phyloP scores from a whole-genome alignment of 345 rosid genomes.

The Mangifera indica region DNA sequence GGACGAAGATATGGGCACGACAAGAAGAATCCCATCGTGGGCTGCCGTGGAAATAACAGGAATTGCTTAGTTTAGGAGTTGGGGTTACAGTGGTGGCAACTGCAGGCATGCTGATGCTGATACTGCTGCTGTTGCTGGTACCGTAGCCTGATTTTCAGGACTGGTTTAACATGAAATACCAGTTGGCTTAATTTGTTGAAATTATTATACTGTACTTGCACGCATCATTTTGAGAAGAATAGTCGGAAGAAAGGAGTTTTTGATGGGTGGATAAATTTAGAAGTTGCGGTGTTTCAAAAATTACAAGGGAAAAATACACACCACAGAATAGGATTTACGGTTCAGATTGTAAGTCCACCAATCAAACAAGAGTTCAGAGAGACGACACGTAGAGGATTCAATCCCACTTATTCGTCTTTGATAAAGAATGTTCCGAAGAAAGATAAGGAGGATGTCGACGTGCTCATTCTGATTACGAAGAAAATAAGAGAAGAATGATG shows the following conservation, averaged over 20 bases:
- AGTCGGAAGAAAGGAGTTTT: not conserved
- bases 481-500: too few relatives aligned
- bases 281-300: not conserved
- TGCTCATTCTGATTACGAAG: too few relatives aligned
- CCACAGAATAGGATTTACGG: conserved; percentile 25
- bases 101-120: not conserved
- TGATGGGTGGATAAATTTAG: not conserved
- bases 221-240: not conserved
- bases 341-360: not conserved
- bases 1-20: conserved; percentile 23
- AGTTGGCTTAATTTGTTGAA: not conserved
- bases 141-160: not conserved
- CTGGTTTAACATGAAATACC: not conserved
- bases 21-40: conserved; percentile 9
- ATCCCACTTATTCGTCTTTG: conserved; percentile 7
- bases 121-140: too few relatives aligned
- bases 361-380: not conserved
- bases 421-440: too few relatives aligned
- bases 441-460: too few relatives aligned
- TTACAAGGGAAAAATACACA: conserved; percentile 1
- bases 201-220: too few relatives aligned
- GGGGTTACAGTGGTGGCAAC: not conserved
- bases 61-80: conserved; percentile 6
- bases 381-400: conserved; percentile 30
- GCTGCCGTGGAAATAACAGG: not conserved